These are phyloP conservation scores for Phaeosphaeria sp. DNA, from an alignment of 2,329 filamentous ascomycete species.

Conservation along the genomic window DNA sequence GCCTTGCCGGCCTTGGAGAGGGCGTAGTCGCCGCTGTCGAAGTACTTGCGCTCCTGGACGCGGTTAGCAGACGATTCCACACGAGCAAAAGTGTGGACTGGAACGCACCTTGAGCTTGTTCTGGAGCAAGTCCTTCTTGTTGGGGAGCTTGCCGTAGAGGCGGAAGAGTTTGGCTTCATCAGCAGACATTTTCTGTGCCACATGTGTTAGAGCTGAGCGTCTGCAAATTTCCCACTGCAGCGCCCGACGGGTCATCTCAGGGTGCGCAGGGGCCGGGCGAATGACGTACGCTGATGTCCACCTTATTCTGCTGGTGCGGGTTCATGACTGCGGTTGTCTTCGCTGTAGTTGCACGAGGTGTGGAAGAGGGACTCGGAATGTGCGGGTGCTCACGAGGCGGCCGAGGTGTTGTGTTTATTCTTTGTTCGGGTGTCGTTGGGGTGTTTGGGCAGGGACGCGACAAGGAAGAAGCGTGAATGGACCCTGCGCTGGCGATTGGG, in stretches of 20 bases:
- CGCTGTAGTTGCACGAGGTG: slow-evolving; percentile 5
- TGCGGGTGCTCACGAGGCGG: slow-evolving; percentile 14
- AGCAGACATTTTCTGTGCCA: slow-evolving; percentile 77
- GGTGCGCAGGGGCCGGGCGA: slow-evolving; percentile 18
- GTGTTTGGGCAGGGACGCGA: slow-evolving; percentile 34
- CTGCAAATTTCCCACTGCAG: slow-evolving; percentile 1
- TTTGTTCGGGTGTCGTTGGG: slow-evolving; percentile 32
- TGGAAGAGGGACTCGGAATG: slow-evolving; percentile 19
- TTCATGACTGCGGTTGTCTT: slow-evolving; percentile 69
- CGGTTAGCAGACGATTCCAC: slow-evolving; percentile 1
- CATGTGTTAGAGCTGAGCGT: slow-evolving; percentile 24
- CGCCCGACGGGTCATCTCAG: slow-evolving; percentile 9
- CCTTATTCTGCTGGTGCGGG: slow-evolving; percentile 97
- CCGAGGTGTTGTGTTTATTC: slow-evolving; percentile 30
- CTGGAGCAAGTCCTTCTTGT: slow-evolving; percentile 93
- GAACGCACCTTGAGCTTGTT: slow-evolving; percentile 86
- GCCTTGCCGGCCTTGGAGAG: slow-evolving; percentile 97
- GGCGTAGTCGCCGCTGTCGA: slow-evolving; percentile 95
- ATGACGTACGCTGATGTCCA: slow-evolving; percentile 86
- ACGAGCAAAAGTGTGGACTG: background rate
- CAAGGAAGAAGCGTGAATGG: slow-evolving; percentile 36
- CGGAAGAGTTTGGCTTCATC: slow-evolving; percentile 97
- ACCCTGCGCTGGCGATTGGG: slow-evolving; percentile 38
- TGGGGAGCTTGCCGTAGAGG: slow-evolving; percentile 96
- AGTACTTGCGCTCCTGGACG: slow-evolving; percentile 85